Evolutionary conservation across 2,329 filamentous ascomycete species (phyloP), one percentile per base, ranked within the genome.

Genomic region (Blastomyces emzantsi): DNA sequence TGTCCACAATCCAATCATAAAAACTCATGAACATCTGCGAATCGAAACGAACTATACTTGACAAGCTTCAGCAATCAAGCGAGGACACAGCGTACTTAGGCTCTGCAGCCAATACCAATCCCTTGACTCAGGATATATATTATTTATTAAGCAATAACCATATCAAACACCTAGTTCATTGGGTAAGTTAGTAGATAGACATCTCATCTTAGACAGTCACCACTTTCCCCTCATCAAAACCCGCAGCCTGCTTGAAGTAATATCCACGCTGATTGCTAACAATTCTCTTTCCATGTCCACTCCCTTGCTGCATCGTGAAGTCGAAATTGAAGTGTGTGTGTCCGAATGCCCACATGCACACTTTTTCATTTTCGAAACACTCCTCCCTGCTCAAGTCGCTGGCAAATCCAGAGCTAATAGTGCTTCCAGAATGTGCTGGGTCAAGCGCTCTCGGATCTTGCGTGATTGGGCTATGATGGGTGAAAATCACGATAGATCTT

Each of bases 291-390:
- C 41, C 45, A 17, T 69, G 70, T 6, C 66, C 70, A 57, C 63
- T 60, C 5, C 69, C 69, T 17, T 75, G 73, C 11, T 41, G 15
- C 22, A 63, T 56, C 8, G 65, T 57, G 61, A 76, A 80, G 60
- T 76, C 72, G 67, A 74, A 79, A 66, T 78, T 79, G 65, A 72
- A 80, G 69, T 82, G 80, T 15, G 79, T 82, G 67, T 82, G 79
- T 1, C 80, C 79, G 70, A 80, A 81, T 1, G 75, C 79, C 80
- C 79, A 81, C 2, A 79, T 28, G 45, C 69, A 72, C 4, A 81
- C 79, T 3, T 64, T 70, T 0, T 63, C 64, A 62, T 69, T 74
- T 41, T 62, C 72, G 76, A 75, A 81, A 62, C 78, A 80, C 15
- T 63, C 36, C 60, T 80, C 71, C 1, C 47, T 63, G 0, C 67